phyloP scores from a whole-genome alignment of 176 grass and related monocot genomes.

The Oryza longistaminata region DNA sequence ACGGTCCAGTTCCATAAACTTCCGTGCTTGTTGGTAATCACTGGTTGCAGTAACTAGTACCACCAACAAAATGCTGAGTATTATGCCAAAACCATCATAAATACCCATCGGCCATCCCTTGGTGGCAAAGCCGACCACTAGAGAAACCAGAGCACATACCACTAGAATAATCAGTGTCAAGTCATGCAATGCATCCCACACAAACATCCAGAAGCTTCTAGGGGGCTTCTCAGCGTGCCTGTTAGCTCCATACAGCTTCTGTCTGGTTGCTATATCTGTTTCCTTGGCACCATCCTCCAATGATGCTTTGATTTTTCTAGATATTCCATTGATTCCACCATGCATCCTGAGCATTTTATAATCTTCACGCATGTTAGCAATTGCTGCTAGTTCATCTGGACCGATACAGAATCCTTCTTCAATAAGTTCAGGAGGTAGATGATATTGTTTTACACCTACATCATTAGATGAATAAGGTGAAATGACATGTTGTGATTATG shows the following conservation, averaged over 20 bases:
- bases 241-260: slow-evolving; percentile 73
- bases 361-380: slow-evolving; percentile 51
- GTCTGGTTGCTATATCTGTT: slow-evolving; percentile 53
- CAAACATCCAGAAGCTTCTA: slow-evolving; percentile 88
- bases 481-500: not conserved
- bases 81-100: slow-evolving; percentile 83
- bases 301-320: slow-evolving; percentile 64
- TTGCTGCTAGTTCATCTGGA: slow-evolving; percentile 78
- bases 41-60: slow-evolving; percentile 85
- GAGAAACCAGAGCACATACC: slow-evolving; percentile 72
- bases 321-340: slow-evolving; percentile 62
- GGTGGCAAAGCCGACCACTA: slow-evolving; percentile 66
- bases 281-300: slow-evolving; percentile 59
- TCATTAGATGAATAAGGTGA: slow-evolving; percentile 20
- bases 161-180: slow-evolving; percentile 79
- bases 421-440: slow-evolving; percentile 48
- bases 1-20: slow-evolving; percentile 83
- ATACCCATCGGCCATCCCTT: slow-evolving; percentile 90
- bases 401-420: slow-evolving; percentile 69
- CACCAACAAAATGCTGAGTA: slow-evolving; percentile 85
- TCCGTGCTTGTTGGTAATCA: slow-evolving; percentile 80
- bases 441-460: slow-evolving; percentile 54
- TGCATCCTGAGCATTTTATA: slow-evolving; percentile 45
- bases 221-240: slow-evolving; percentile 61
- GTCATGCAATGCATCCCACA: slow-evolving; percentile 94